Conservation (phyloP, 441 rosid species). For the Erodium texanum region DNA sequence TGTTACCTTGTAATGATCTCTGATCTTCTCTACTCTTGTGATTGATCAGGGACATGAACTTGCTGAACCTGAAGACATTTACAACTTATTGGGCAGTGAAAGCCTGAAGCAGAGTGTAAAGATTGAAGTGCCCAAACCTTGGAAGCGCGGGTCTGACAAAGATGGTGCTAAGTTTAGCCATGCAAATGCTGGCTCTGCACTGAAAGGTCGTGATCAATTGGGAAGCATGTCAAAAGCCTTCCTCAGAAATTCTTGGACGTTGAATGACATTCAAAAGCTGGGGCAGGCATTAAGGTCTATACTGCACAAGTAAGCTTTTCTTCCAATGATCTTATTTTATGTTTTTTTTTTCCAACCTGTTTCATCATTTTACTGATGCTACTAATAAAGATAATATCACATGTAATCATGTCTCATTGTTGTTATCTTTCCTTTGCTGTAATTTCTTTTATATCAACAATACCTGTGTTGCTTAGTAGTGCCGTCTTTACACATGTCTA, state of each 20-base stretch:
- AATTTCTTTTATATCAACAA: too few relatives aligned
- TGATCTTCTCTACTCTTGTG: constrained; percentile 10
- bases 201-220: constrained; percentile 28
- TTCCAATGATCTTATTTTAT: constrained; percentile 4
- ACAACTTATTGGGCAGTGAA: constrained; percentile 39
- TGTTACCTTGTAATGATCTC: constrained; percentile 12
- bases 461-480: too few relatives aligned
- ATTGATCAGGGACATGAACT: constrained; percentile 42
- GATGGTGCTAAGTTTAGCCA: not conserved
- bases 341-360: not conserved
- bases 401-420: too few relatives aligned
- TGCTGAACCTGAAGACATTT: constrained; percentile 46
- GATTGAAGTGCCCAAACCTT: constrained; percentile 21
- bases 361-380: too few relatives aligned
- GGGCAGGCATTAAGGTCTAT: constrained; percentile 40
- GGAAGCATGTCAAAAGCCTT: constrained; percentile 29
- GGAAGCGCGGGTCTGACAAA: constrained; percentile 31
- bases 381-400: too few relatives aligned
- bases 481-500: too few relatives aligned
- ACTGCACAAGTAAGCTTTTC: constrained; percentile 54
- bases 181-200: constrained; percentile 22
- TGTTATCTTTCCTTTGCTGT: too few relatives aligned
- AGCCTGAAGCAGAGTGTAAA: constrained; percentile 22
- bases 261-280: constrained; percentile 45
- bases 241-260: constrained; percentile 29